Conservation (phyloP, 495 filamentous ascomycete genomes). For the Rostrohypoxylon terebratum region DNA sequence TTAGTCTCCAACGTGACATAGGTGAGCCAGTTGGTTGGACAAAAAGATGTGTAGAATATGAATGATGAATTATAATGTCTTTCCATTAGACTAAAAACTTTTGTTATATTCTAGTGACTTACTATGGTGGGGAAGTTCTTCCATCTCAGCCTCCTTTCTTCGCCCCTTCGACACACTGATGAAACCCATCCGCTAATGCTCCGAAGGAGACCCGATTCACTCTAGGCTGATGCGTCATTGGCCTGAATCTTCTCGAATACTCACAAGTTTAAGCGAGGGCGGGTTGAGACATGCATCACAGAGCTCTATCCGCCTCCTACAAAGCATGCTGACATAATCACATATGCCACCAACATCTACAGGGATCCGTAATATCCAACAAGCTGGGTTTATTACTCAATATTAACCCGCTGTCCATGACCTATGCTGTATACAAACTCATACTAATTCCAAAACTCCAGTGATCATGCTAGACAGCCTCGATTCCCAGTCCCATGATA, state of each 20-base stretch:
- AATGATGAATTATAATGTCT: background rate
- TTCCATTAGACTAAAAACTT: background rate
- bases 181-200: background rate
- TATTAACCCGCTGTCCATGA: background rate
- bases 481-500: constrained; percentile 2
- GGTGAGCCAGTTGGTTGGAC: background rate
- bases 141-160: background rate
- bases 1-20: background rate
- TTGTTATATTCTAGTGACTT: background rate
- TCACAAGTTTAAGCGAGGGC: background rate
- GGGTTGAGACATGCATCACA: background rate
- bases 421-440: constrained; percentile 7
- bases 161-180: background rate
- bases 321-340: background rate
- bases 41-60: background rate
- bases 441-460: constrained; percentile 18
- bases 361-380: background rate
- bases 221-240: background rate
- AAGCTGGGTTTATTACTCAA: background rate
- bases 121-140: background rate
- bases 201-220: background rate
- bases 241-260: background rate
- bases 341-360: background rate
- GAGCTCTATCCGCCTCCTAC: background rate
- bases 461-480: background rate